These are phyloP conservation scores for Aspergillus felis DNA, from an alignment of 2,329 filamentous ascomycete species.

Conservation along the genomic window DNA sequence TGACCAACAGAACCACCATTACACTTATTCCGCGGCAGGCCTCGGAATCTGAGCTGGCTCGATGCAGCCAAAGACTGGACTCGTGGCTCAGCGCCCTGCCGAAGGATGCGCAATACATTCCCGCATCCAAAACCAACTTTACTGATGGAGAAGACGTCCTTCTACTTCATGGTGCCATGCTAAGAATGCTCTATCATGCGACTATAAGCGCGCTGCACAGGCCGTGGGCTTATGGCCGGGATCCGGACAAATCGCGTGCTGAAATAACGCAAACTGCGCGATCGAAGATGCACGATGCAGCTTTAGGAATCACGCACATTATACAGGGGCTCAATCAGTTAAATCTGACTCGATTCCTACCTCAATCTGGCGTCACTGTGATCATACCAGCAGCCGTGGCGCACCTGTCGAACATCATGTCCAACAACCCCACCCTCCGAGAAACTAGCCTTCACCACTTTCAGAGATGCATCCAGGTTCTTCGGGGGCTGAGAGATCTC, in stretches of 20 bases:
- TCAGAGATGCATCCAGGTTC: slow-evolving; percentile 78
- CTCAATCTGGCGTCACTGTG: slow-evolving; percentile 81
- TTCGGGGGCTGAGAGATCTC: slow-evolving; percentile 75
- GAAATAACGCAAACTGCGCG: slow-evolving; percentile 69
- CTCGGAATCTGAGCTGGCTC: slow-evolving; percentile 69
- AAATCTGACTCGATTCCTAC: slow-evolving; percentile 69
- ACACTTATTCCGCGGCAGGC: slow-evolving; percentile 82
- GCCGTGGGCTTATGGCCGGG: slow-evolving; percentile 70
- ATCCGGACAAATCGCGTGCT: slow-evolving; percentile 44
- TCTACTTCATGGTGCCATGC: slow-evolving; percentile 69
- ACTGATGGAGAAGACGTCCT: slow-evolving; percentile 47
- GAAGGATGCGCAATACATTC: slow-evolving; percentile 62
- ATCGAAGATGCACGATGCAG: slow-evolving; percentile 74
- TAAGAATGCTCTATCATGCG: slow-evolving; percentile 88
- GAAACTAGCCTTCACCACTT: slow-evolving; percentile 71
- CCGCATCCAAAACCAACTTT: slow-evolving; percentile 58
- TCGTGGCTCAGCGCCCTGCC: slow-evolving; percentile 70
- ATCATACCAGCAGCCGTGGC: slow-evolving; percentile 85
- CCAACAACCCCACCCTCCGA: slow-evolving; percentile 64
- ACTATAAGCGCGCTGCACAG: slow-evolving; percentile 84
- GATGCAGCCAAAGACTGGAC: slow-evolving; percentile 70
- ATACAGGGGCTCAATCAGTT: slow-evolving; percentile 67
- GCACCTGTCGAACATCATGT: slow-evolving; percentile 81
- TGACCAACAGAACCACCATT: slow-evolving; percentile 67
- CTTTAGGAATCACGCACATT: slow-evolving; percentile 74